Conservation (phyloP, 2,329 filamentous ascomycete species). For the Ophiocordyceps camponoti-saundersi region DNA sequence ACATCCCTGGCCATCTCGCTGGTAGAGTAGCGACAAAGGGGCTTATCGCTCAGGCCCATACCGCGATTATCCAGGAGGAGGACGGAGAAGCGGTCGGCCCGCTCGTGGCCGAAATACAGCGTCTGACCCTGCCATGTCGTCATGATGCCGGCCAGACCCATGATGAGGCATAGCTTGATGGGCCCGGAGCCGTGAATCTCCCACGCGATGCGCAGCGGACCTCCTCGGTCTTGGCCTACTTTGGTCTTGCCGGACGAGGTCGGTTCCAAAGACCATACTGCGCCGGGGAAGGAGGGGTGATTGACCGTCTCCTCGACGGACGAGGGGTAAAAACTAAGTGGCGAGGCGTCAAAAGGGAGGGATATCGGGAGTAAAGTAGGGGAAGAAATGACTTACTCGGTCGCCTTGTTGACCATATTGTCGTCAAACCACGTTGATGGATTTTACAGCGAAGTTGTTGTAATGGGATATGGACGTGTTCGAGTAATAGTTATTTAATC, state of each 20-base stretch:
- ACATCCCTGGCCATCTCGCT: slow-evolving; percentile 70
- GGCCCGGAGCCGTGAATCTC: slow-evolving; percentile 65
- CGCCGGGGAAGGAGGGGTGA: slow-evolving; percentile 50
- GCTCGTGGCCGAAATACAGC: slow-evolving; percentile 61
- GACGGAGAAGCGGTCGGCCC: slow-evolving; percentile 49
- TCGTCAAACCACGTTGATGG: too few relatives aligned
- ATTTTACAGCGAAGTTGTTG: too few relatives aligned
- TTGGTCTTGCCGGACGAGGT: slow-evolving; percentile 40
- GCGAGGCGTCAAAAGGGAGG: neutral
- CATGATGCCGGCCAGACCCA: slow-evolving; percentile 56
- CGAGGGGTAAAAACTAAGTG: slow-evolving; percentile 11
- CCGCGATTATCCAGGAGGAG: slow-evolving; percentile 74
- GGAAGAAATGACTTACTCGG: neutral
- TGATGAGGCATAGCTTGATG: slow-evolving; percentile 59
- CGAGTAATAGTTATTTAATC: too few relatives aligned
- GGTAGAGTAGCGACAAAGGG: slow-evolving; percentile 55
- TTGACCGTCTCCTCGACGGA: slow-evolving; percentile 40
- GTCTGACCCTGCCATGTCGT: slow-evolving; percentile 72
- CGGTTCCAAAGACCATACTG: slow-evolving; percentile 54
- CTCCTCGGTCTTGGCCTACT: slow-evolving; percentile 55
- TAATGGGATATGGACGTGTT: too few relatives aligned
- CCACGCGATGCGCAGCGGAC: slow-evolving; percentile 59
- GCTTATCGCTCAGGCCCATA: slow-evolving; percentile 66
- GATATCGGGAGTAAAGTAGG: neutral
- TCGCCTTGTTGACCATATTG: neutral